Evolutionary conservation across 768 basidiomycete genomes (phyloP), one percentile per base, ranked within the genome.

Genomic region (Phanerochaete sordida): DNA sequence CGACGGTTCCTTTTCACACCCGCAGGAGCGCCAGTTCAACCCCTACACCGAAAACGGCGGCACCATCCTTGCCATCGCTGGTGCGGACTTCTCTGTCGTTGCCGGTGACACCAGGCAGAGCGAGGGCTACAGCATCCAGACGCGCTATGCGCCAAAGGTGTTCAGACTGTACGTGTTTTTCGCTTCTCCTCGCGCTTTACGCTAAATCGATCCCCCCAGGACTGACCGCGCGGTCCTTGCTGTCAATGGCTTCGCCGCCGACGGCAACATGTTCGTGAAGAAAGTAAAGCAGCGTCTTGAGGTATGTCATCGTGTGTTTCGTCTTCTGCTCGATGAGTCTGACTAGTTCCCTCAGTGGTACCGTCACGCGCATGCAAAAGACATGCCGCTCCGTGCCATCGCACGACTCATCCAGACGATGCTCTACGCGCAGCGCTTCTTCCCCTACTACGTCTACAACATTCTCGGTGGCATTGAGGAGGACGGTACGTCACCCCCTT

Each of bases 341-440:
- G 47, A 48, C 24, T 21, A 2, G 2, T 3, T 27, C 57, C 35
- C 47, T 9, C 63, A 98, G 95, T 98, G 95, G 95, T 99, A 98
- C 75, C 85, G 89, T 58, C 95, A 98, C 74, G 95, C 94, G 11
- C 96, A 99, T 75, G 84, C 93, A 62, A 97, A 97, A 75, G 93
- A 94, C 66, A 98, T 98, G 92, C 88, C 93, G n/a, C 82, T 99
- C 37, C 88, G 90, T 63, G 88, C 95, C 26, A 97, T 99, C 70
- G 97, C 97, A n/a, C 86, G 97, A 60, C 82, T 99, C 68, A 95
- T 99, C 59, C 96, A 98, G 74, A 97, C 95, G 19, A 96, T 98
- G 93, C 83, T 99, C 27, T 99, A 99, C 73, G 90, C 83, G 43
- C 89, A 90, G 64, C 88, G 96, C 55, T 96, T 97, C 80, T 99